Evolutionary conservation across 2,329 filamentous ascomycete species (phyloP).

Genomic region (Ustulina deusta): DNA sequence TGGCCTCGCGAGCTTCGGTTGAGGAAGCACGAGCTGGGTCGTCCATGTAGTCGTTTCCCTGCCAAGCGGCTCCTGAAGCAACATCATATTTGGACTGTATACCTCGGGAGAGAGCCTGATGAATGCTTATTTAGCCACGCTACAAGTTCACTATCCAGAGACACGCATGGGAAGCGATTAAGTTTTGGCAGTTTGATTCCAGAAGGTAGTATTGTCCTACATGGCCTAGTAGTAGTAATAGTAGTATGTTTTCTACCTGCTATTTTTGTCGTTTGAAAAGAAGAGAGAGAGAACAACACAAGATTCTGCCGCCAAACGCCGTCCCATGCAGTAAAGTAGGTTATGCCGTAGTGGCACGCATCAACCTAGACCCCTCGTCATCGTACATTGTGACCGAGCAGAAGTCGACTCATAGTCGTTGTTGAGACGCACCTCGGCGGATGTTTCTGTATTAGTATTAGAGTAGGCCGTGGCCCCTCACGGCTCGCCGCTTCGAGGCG

Average conservation of each 20-base stretch:
- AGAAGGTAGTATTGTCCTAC: not conserved
- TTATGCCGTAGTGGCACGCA: not conserved
- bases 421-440: not conserved
- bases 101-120: not conserved
- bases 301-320: constrained; percentile 13
- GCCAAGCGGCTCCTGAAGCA: not conserved
- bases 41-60: not conserved
- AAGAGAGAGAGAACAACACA: not conserved
- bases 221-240: not conserved
- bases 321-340: constrained; percentile 17
- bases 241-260: not conserved
- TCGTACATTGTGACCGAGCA: too few relatives aligned
- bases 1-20: too few relatives aligned
- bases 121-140: not conserved
- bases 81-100: not conserved
- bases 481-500: constrained; percentile 43
- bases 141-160: not conserved
- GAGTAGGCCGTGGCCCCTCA: constrained; percentile 26
- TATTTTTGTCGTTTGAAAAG: not conserved
- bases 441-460: not conserved
- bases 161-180: not conserved
- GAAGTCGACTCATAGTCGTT: not conserved
- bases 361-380: not conserved
- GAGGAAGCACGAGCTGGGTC: too few relatives aligned
- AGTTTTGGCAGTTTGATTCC: not conserved